Evolutionary conservation across 345 rosid genomes (phyloP).

Genomic region (Angophora floribunda): DNA sequence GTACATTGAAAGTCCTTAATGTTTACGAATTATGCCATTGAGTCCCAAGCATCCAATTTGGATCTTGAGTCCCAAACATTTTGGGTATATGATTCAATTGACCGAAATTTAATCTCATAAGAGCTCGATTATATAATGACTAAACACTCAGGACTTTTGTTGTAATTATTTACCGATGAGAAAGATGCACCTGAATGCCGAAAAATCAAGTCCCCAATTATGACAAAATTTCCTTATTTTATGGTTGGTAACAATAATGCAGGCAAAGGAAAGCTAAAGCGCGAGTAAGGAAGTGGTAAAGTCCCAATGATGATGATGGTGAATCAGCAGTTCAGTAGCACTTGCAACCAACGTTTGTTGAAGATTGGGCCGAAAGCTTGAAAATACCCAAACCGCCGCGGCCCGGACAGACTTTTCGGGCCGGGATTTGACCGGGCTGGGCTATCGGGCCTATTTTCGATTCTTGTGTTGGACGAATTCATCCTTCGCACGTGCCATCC

Average conservation of each 20-base stretch:
- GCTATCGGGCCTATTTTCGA: background rate
- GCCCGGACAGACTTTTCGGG: background rate
- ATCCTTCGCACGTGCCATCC: background rate
- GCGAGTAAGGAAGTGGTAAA: background rate
- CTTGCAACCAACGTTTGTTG: background rate
- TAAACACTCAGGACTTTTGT: background rate
- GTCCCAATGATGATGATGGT: rapidly evolving
- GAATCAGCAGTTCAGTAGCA: background rate
- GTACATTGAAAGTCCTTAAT: background rate
- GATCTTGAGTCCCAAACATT: background rate
- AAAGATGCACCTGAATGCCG: background rate
- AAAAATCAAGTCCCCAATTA: background rate
- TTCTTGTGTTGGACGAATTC: background rate
- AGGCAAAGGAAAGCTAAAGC: background rate
- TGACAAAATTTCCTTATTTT: background rate
- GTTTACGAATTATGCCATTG: background rate
- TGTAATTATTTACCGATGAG: background rate
- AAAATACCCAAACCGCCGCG: background rate
- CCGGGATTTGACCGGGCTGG: background rate
- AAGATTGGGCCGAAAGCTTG: background rate
- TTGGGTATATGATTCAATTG: background rate
- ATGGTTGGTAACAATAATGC: background rate
- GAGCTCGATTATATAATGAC: rapidly evolving
- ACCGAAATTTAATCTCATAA: background rate
- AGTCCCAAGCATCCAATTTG: rapidly evolving